Base-by-base conservation (phyloP, 192 early-diverging fungal species). In the Umbelopsis sp. region DNA sequence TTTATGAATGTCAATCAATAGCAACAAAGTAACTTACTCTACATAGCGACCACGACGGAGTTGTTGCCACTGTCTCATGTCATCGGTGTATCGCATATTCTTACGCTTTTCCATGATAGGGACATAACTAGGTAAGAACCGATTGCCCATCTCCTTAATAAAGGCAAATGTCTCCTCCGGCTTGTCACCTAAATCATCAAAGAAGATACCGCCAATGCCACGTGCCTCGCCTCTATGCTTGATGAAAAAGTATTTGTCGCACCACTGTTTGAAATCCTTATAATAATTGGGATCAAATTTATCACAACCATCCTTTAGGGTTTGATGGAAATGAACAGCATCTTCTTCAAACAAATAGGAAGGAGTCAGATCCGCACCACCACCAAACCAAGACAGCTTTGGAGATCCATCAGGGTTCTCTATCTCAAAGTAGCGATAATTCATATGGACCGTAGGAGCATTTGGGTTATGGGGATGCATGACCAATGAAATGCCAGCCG, bases 391-490 rank as follows among this genome's bases (percentile, higher is more conserved):
- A 49, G 86, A 90, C 67, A 91, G 80, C 49, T 91, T 88, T 5
- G 93, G 90, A 41, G 89, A 81, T n/a, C 79, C 83, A 27, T 84
- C 86, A 4, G 72, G 80, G 12, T 86, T 74, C 30, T 82, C 88
- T 13, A 99, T 87, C 71, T 99, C 97, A 87, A 99, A 97, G 77
- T 98, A 97, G 7, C 97, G 90, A 80, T 95, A 99, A 82, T 99
- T 99, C 77, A 94, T 86, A 74, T 99, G 97, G 7, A 94, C 90
- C 0, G 97, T 99, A 12, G 97, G 97, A n/a, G 92, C 94, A 68
- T 92, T 87, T 18, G 97, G 97, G 78, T 99, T 99, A 76, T 90
- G 90, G 21, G 97, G 97, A 71, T 98, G 97, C 75, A 97, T 91
- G 18, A 98, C 95, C 58, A 94, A 86, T 15, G 90, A 93, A 61